Conservation (phyloP, 2,329 filamentous ascomycete species). For the Clarireedia monteithiana region DNA sequence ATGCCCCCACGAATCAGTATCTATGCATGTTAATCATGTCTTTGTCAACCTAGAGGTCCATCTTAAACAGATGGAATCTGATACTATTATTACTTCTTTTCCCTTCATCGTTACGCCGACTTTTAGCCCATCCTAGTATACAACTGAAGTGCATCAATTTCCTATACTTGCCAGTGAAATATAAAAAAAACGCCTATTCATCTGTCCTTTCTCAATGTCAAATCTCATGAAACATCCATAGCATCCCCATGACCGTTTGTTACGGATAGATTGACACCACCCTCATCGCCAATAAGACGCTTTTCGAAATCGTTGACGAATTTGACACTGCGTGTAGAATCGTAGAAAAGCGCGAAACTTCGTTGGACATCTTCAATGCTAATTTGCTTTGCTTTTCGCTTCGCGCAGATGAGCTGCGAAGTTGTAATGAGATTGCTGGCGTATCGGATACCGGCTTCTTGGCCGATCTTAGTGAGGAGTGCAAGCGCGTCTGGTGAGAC, state of each 20-base stretch:
- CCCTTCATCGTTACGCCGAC: slow-evolving; percentile 1
- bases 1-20: background rate
- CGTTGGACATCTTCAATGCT: slow-evolving; percentile 83
- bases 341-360: slow-evolving; percentile 91
- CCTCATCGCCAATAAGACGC: slow-evolving; percentile 82
- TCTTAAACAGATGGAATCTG: background rate
- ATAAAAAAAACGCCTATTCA: slow-evolving; percentile 7
- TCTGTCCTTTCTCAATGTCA: background rate
- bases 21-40: background rate
- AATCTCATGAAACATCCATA: slow-evolving; percentile 45
- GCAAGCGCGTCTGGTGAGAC: slow-evolving; percentile 83
- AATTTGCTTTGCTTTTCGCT: slow-evolving; percentile 79
- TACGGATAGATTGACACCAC: slow-evolving; percentile 63
- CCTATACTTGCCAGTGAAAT: background rate
- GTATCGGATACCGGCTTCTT: slow-evolving; percentile 86
- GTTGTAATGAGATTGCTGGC: slow-evolving; percentile 98
- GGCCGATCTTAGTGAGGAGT: slow-evolving; percentile 88
- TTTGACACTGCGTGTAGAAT: slow-evolving; percentile 77
- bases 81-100: background rate
- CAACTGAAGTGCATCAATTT: slow-evolving; percentile 4
- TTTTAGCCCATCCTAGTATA: slow-evolving; percentile 8
- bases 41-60: background rate
- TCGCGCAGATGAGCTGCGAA: slow-evolving; percentile 77
- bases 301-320: slow-evolving; percentile 89
- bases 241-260: slow-evolving; percentile 53